Percentiles rank a stretch among this genome's conserved stretches.
These are phyloP conservation scores for Moringa oleifera DNA, from an alignment of 345 rosid species.

Conservation along the genomic window DNA sequence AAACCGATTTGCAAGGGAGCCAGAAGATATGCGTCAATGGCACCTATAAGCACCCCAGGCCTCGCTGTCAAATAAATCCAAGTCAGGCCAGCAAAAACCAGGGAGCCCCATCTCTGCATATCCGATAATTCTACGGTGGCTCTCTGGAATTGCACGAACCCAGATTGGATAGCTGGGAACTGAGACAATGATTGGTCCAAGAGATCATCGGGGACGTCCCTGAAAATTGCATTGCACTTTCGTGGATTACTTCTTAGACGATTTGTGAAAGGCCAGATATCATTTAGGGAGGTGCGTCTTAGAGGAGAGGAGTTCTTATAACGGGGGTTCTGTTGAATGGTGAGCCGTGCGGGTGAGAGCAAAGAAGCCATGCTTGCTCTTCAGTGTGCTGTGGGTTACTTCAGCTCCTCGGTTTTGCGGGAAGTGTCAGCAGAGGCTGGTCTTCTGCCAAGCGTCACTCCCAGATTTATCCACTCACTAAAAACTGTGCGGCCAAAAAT, in stretches of 20 bases:
- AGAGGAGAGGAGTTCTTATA: conserved; percentile 31
- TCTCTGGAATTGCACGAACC: conserved; percentile 36
- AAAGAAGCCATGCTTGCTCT: conserved; percentile 50
- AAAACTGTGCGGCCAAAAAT: background rate
- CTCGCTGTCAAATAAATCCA: conserved; percentile 92
- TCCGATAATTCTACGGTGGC: conserved; percentile 41
- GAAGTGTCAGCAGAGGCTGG: conserved; percentile 29
- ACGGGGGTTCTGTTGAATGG: conserved; percentile 25
- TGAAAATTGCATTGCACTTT: conserved; percentile 50
- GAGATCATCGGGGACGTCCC: conserved; percentile 32
- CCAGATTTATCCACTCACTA: conserved; percentile 19
- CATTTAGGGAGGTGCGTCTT: conserved; percentile 23
- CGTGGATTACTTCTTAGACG: conserved; percentile 18
- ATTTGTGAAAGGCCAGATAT: conserved; percentile 17
- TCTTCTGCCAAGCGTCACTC: conserved; percentile 29
- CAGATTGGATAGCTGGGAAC: conserved; percentile 43
- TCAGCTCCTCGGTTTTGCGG: background rate
- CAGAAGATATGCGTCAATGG: conserved; percentile 80
- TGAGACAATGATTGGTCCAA: conserved; percentile 35
- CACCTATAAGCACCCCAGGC: conserved; percentile 86
- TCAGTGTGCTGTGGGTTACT: too few relatives aligned
- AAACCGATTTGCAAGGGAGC: conserved; percentile 78
- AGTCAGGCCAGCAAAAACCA: conserved; percentile 45
- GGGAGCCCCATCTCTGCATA: conserved; percentile 54
- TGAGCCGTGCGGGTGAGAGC: conserved; percentile 37